phyloP scores from a whole-genome alignment of 257 asterid species.

The Buddleja alternifolia region DNA sequence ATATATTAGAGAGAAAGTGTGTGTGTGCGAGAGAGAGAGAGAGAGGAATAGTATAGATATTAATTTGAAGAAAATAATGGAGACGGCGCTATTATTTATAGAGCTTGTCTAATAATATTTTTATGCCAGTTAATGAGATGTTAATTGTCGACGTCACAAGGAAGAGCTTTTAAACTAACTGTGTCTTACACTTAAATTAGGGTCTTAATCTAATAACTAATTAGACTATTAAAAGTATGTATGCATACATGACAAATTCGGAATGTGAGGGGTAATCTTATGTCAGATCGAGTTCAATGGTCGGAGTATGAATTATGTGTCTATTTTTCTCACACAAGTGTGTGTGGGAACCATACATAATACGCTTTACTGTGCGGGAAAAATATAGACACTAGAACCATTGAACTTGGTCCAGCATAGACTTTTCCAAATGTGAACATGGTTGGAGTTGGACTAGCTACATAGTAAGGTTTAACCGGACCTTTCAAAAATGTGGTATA shows the following conservation, averaged over 20 bases:
- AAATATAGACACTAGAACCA: too few species aligned
- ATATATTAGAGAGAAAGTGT: constrained; percentile 2
- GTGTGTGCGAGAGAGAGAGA: neutral
- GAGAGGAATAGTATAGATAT: constrained; percentile 6
- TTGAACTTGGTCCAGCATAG: too few species aligned
- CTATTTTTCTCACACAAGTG: too few species aligned
- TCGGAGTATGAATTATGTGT: too few species aligned
- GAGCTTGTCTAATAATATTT: constrained; percentile 36
- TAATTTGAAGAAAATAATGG: constrained; percentile 50
- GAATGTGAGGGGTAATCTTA: constrained; percentile 20
- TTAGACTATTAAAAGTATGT: constrained; percentile 4
- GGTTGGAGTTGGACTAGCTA: too few species aligned
- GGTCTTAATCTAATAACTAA: constrained; percentile 19
- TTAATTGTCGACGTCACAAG: constrained; percentile 37
- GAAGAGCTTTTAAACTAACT: constrained; percentile 63
- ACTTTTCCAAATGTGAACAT: too few species aligned
- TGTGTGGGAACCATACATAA: too few species aligned
- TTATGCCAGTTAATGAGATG: constrained; percentile 31
- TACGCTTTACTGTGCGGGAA: too few species aligned
- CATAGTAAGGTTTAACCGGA: too few species aligned
- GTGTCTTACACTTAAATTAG: constrained; percentile 35
- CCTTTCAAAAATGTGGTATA: too few species aligned
- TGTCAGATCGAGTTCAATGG: neutral
- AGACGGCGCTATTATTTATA: constrained; percentile 64
- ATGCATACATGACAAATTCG: constrained; percentile 28